Conservation (phyloP, 305 asterid genomes). For the Plantago coronopus region DNA sequence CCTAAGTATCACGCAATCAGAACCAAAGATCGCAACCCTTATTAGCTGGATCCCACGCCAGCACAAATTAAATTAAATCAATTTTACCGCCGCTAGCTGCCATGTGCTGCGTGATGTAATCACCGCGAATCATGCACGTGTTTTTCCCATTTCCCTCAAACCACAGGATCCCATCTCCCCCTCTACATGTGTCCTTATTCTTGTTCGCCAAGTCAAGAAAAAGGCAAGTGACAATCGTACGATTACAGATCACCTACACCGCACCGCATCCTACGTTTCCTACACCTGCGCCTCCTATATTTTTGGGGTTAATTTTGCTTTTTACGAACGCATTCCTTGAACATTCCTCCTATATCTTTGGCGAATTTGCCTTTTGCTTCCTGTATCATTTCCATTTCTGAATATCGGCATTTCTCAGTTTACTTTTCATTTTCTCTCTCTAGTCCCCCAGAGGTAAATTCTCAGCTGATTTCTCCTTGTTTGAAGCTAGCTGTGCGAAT, state of each 20-base stretch:
- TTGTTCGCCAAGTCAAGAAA: conserved; percentile 12
- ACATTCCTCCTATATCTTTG: conserved; percentile 1
- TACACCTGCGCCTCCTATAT: background rate
- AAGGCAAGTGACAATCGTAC: background rate
- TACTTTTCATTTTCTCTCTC: background rate
- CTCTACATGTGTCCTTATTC: conserved; percentile 1
- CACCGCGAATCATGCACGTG: conserved; percentile 3
- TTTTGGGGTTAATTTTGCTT: background rate
- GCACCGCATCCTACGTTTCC: background rate
- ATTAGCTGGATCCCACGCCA: background rate
- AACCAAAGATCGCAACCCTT: background rate
- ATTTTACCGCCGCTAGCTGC: conserved; percentile 2
- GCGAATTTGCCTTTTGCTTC: background rate
- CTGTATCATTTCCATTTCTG: background rate
- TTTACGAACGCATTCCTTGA: too few relatives aligned
- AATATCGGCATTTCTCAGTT: background rate
- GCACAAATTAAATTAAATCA: background rate
- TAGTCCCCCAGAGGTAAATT: conserved; percentile 1
- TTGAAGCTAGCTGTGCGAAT: background rate
- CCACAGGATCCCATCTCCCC: background rate
- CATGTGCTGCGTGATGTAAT: background rate
- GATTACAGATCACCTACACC: conserved; percentile 1
- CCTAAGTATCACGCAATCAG: background rate
- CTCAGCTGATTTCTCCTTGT: background rate
- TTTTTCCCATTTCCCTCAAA: background rate